Conservation (phyloP, 371 early-diverging fungal species). For the Zopfochytrium polystomum region DNA sequence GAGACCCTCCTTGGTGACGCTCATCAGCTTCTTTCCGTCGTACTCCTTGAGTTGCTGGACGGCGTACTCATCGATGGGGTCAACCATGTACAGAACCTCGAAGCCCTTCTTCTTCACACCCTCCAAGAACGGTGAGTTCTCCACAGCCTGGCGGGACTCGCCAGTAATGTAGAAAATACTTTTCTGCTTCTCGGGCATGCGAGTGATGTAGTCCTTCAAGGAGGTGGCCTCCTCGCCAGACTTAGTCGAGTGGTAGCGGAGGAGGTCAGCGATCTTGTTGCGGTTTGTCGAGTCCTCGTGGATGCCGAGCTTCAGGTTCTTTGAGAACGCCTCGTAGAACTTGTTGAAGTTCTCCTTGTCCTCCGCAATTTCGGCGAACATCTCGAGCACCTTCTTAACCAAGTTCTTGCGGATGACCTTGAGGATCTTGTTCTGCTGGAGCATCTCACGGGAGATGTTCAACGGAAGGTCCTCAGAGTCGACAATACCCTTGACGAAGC, state of each 20-base stretch:
- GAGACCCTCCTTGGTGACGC: conserved; percentile 97
- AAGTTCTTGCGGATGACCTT: conserved; percentile 93
- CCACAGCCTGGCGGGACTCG: conserved; percentile 89
- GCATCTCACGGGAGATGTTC: conserved; percentile 94
- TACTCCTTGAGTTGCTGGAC: conserved; percentile 97
- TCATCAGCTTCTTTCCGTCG: conserved; percentile 97
- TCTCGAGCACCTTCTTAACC: conserved; percentile 88
- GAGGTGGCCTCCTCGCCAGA: conserved; percentile 84
- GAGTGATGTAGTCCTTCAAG: conserved; percentile 91
- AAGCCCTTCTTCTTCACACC: conserved; percentile 96
- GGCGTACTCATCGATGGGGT: conserved; percentile 74
- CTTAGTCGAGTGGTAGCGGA: conserved; percentile 92
- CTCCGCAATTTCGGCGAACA: conserved; percentile 83
- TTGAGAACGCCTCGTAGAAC: conserved; percentile 91
- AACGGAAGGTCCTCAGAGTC: conserved; percentile 95
- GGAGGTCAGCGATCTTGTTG: conserved; percentile 81
- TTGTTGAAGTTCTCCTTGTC: conserved; percentile 90
- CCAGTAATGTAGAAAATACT: conserved; percentile 98
- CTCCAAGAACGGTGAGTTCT: conserved; percentile 97
- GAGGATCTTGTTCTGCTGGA: conserved; percentile 93
- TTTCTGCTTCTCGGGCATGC: conserved; percentile 68
- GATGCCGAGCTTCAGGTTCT: conserved; percentile 91
- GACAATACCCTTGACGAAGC: conserved; percentile 79
- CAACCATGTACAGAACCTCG: conserved; percentile 90
- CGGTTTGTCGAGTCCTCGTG: conserved; percentile 87